These are phyloP conservation scores for Globisporangium emineosum DNA, from an alignment of 352 stramenopile species.

Conservation along the genomic window DNA sequence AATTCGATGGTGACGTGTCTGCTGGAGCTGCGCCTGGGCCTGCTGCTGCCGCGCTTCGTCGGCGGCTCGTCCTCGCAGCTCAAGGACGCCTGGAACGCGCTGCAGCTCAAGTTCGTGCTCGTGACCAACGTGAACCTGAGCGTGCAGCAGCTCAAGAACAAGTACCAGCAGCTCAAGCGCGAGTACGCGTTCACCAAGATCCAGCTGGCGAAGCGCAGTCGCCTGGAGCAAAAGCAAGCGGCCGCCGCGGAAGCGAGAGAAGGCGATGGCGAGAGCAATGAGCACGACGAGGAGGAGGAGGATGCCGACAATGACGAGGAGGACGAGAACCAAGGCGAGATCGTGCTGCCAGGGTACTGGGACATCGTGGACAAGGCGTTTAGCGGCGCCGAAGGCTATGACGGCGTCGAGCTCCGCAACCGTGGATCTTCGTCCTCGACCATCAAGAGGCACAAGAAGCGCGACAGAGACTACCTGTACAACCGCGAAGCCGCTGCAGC, in stretches of 20 bases:
- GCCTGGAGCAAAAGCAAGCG: background rate
- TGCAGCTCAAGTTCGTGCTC: slow-evolving; percentile 13
- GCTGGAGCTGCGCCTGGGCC: slow-evolving; percentile 12
- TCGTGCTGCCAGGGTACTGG: slow-evolving; percentile 11
- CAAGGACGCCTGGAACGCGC: slow-evolving; percentile 14
- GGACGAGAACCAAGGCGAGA: background rate
- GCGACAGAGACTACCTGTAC: background rate
- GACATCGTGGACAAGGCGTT: slow-evolving; percentile 6
- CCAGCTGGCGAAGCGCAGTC: background rate
- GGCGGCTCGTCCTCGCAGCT: slow-evolving; percentile 7
- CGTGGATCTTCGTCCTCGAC: slow-evolving; percentile 2
- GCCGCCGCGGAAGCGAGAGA: background rate
- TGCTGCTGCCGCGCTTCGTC: slow-evolving; percentile 10
- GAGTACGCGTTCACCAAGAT: slow-evolving; percentile 12
- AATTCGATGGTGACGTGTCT: slow-evolving; percentile 8
- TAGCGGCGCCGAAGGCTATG: background rate
- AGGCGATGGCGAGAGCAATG: background rate
- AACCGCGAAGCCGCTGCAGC: background rate
- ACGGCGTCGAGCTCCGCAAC: background rate
- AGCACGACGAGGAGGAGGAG: background rate
- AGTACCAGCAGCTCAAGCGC: slow-evolving; percentile 20
- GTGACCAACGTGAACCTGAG: slow-evolving; percentile 9
- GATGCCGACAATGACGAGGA: background rate
- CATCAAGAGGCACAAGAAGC: background rate
- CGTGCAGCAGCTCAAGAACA: slow-evolving; percentile 18